Evolutionary conservation across 768 basidiomycete species (phyloP), one percentile per base, ranked within the genome.

Genomic region (Chalciporus chontae): DNA sequence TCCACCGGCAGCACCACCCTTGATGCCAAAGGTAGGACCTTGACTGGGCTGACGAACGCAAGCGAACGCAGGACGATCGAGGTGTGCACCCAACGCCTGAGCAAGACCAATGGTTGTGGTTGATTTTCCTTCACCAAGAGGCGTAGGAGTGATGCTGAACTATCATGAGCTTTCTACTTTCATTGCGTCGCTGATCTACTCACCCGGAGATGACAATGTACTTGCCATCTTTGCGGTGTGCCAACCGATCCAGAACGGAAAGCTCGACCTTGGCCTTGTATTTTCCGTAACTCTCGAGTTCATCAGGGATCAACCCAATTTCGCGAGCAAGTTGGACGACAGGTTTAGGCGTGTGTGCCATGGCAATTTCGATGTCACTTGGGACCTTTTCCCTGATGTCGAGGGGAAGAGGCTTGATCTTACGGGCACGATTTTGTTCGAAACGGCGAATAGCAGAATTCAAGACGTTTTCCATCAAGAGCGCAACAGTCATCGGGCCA

Each of bases 401-500:
- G 40, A 99, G 78, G 50, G 81, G 80, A 41, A 97, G 79, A 7
- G 93, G 92, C 54, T 78, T 84, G 67, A 94, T 69, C 62, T 83
- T 85, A 49, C 83, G 79, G 11, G 77, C 66, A 42, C 84, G 79
- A 39, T 79, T 71, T 44, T 81, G 75, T 56, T 87, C 81, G 79
- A 88, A 94, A 44, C 83, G 77, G 45, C 90, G 83, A 67, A 89
- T 79, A 19, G 94, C 94, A 42, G 92, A 87, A 55, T 77, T 73
- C 57, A 92, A 73, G 2, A 94, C 95, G 71, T 98, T 99, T 63
- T 84, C 80, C 94, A 99, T 97, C 55, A 99, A 83, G 75, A 97
- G 78, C 18, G 96, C 96, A 50, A 99, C 96, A 13, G 96, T 99
- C 94, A 98, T 96, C n/a, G 96, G 96, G 11, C 96, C 96, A 45